A percentile compares a stretch with the other conserved stretches of the same genome.
phyloP scores from a whole-genome alignment of 768 basidiomycete genomes.

The Kondoa malvinella region DNA sequence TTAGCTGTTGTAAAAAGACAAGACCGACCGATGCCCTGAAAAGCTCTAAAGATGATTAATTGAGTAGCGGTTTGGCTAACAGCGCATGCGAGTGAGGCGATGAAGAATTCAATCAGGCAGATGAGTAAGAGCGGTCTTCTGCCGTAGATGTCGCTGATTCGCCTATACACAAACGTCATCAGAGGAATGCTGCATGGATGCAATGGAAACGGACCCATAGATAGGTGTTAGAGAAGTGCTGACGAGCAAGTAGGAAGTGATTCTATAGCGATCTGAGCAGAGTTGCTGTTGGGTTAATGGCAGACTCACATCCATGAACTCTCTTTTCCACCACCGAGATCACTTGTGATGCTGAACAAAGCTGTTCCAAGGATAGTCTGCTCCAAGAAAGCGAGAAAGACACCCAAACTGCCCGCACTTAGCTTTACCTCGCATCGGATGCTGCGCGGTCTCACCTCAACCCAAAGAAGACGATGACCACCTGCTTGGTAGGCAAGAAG shows the following conservation, averaged over 20 bases:
- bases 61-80: background rate
- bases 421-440: background rate
- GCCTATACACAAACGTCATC: background rate
- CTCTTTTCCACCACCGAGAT: background rate
- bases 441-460: too few relatives aligned
- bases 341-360: background rate
- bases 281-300: too few relatives aligned
- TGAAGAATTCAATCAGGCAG: background rate
- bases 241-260: background rate
- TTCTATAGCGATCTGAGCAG: too few relatives aligned
- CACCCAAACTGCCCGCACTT: background rate
- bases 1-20: background rate
- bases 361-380: background rate
- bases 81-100: background rate
- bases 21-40: conserved; percentile 11
- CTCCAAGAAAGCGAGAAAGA: background rate
- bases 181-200: background rate
- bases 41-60: conserved; percentile 13
- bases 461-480: background rate
- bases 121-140: background rate
- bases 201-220: background rate
- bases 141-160: background rate
- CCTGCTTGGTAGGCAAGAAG: background rate
- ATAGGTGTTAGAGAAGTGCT: background rate
- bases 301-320: background rate